These are phyloP conservation scores for Beta vulgaris DNA, from an alignment of 148 eudicot species.

Conservation along the genomic window DNA sequence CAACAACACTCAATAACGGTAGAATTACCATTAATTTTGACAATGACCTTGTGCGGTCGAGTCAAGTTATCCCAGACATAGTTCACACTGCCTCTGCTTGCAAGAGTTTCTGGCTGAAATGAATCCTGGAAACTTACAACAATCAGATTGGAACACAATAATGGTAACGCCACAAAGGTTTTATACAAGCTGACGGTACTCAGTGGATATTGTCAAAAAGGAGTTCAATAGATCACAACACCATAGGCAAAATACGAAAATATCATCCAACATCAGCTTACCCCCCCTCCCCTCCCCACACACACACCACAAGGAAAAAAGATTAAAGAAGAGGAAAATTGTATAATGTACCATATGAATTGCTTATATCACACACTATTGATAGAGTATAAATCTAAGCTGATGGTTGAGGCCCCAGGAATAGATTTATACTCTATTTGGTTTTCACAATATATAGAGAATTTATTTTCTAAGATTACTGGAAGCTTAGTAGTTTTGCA, in stretches of 20 bases:
- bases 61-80: constrained; percentile 95
- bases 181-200: constrained; percentile 1
- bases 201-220: constrained; percentile 4
- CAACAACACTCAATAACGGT: background rate
- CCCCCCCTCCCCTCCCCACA: background rate
- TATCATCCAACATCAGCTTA: background rate
- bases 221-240: background rate
- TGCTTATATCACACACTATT: background rate
- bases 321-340: background rate
- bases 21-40: constrained; percentile 70
- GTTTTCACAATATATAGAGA: background rate
- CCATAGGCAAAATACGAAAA: background rate
- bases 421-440: no score
- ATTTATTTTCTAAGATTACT: background rate
- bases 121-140: constrained; percentile 56
- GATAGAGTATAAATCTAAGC: no score
- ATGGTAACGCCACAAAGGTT: background rate
- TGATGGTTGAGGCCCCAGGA: no score
- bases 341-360: background rate
- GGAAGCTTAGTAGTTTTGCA: background rate
- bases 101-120: constrained; percentile 66
- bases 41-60: constrained; percentile 73
- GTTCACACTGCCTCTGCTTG: constrained; percentile 49
- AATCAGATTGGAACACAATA: constrained; percentile 13
- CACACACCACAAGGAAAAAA: background rate